Evolutionary conservation across 1,284 basidiomycete genomes (phyloP).

Genomic region (Bondarzewia mesenterica): DNA sequence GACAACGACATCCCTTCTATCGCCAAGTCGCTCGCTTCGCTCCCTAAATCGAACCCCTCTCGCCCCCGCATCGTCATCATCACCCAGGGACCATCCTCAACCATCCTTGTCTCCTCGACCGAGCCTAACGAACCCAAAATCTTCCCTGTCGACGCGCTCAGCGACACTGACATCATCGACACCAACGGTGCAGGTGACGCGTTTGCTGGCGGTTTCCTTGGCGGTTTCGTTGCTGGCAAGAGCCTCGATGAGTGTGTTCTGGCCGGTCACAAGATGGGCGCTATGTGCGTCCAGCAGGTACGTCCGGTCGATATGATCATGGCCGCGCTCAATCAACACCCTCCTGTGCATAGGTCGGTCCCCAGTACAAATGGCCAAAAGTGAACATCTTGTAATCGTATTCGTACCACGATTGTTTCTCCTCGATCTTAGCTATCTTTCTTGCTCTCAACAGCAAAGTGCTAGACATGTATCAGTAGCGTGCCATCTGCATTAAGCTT

Average conservation of each 20-base stretch:
- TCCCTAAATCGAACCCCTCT: constrained; percentile 62
- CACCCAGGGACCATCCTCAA: constrained; percentile 84
- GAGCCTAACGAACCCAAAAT: constrained; percentile 46
- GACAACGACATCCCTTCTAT: constrained; percentile 60
- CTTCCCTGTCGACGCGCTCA: constrained; percentile 59
- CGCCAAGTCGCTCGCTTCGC: constrained; percentile 65
- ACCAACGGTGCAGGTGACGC: constrained; percentile 99
- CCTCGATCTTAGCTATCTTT: constrained; percentile 1
- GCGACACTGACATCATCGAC: constrained; percentile 77
- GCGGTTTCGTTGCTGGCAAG: constrained; percentile 80
- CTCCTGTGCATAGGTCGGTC: constrained; percentile 46
- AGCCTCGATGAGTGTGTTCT: constrained; percentile 72
- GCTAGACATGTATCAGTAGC: constrained; percentile 11
- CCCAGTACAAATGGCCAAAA: constrained; percentile 77
- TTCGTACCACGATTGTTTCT: not conserved
- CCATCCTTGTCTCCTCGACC: constrained; percentile 67
- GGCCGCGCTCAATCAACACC: not conserved
- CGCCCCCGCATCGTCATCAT: constrained; percentile 83
- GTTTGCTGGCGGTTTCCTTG: constrained; percentile 96
- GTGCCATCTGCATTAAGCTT: constrained; percentile 19
- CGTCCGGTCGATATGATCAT: constrained; percentile 18
- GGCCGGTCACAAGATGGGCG: constrained; percentile 85
- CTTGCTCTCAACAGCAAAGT: constrained; percentile 37
- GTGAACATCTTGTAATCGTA: constrained; percentile 47
- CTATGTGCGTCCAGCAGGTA: constrained; percentile 85